Conservation (phyloP, 2,329 filamentous ascomycete genomes). For the Acrodontium crateriforme region DNA sequence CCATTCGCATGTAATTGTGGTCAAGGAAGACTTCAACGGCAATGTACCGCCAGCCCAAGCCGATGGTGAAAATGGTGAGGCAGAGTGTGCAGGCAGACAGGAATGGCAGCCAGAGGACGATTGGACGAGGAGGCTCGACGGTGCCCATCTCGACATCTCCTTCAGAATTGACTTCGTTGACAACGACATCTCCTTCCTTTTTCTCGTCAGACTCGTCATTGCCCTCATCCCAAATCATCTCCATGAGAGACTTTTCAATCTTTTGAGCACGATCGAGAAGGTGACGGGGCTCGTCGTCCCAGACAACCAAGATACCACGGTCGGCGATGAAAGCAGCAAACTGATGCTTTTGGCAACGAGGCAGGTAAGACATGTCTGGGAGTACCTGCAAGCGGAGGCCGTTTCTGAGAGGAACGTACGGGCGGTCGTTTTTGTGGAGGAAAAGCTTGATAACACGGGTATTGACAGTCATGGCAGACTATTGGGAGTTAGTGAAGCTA, state of each 20-base stretch:
- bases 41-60: constrained; percentile 41
- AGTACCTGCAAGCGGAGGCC: constrained; percentile 50
- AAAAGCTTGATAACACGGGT: constrained; percentile 51
- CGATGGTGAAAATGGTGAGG: constrained; percentile 40
- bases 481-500: constrained; percentile 6
- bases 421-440: constrained; percentile 34
- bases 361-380: constrained; percentile 42
- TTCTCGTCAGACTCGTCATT: constrained; percentile 27
- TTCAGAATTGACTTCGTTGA: constrained; percentile 18
- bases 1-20: constrained; percentile 38
- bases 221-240: constrained; percentile 43
- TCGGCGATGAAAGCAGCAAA: constrained; percentile 52
- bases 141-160: constrained; percentile 25
- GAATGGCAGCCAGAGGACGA: constrained; percentile 41
- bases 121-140: constrained; percentile 31
- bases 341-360: constrained; percentile 48
- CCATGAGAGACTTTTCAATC: constrained; percentile 41
- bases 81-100: constrained; percentile 40
- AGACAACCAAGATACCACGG: constrained; percentile 44
- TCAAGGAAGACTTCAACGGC: constrained; percentile 43
- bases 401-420: constrained; percentile 45
- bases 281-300: constrained; percentile 48
- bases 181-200: constrained; percentile 26
- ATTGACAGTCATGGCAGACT: constrained; percentile 56
- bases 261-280: constrained; percentile 38